A percentile compares a stretch with the other conserved stretches of the same genome.
These are phyloP conservation scores for Pseudonitzschia delicatissima DNA, from an alignment of 108 stramenopile species.

Conservation along the genomic window DNA sequence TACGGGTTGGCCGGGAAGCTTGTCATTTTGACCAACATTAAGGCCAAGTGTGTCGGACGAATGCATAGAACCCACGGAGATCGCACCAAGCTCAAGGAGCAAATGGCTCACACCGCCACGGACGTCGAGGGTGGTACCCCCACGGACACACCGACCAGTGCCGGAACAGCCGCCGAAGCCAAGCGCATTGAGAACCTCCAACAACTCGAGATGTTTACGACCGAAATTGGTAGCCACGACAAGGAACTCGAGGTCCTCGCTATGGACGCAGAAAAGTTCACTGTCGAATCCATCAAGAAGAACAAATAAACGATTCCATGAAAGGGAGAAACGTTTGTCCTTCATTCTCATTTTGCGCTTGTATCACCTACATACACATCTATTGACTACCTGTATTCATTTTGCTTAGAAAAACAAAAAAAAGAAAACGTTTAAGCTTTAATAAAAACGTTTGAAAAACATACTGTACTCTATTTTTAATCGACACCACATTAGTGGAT, in stretches of 20 bases:
- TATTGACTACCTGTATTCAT: too few relatives aligned
- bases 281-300: background rate
- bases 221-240: background rate
- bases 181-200: background rate
- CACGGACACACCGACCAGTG: background rate
- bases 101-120: slow-evolving; percentile 22
- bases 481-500: too few relatives aligned
- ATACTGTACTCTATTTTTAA: too few relatives aligned
- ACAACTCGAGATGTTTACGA: background rate
- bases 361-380: too few relatives aligned
- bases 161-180: background rate
- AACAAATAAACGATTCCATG: too few relatives aligned
- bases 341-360: too few relatives aligned
- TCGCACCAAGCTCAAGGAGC: slow-evolving; percentile 27
- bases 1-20: slow-evolving; percentile 37
- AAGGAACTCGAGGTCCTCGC: slow-evolving; percentile 3
- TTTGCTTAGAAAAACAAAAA: too few relatives aligned
- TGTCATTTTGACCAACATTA: slow-evolving; percentile 33
- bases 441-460: too few relatives aligned
- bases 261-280: background rate
- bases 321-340: too few relatives aligned
- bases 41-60: slow-evolving; percentile 29
- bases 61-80: slow-evolving; percentile 44
- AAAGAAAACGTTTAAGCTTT: too few relatives aligned
- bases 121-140: background rate